Base-by-base conservation (phyloP, 768 basidiomycete genomes). In the Xerocomellus amylosporus region DNA sequence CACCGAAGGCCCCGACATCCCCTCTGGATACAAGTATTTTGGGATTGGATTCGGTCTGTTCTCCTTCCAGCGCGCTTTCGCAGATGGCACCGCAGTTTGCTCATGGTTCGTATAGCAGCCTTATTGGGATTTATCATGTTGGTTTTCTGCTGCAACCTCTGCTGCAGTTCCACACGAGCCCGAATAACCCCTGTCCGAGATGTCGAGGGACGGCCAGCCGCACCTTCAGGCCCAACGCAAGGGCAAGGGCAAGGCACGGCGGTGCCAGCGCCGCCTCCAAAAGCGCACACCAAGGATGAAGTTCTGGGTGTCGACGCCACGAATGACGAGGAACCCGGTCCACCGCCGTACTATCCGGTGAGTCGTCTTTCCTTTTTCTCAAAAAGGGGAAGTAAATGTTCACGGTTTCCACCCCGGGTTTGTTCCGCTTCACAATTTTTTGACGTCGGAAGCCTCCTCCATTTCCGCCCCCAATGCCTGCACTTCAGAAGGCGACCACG, bases 311-410 rank as follows among this genome's bases (percentile, higher is more conserved):
- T 17, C 8, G 8, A 7, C 8, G 17, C 28, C 8, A 1, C n/a
- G 4, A 20, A 30, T 5, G 55, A 55, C 10, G 20, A n/a, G 17
- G 55, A 49, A 14, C 22, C 5, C 2, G 9, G 28, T 19, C 28
- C 56, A 12, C 57, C 56, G 20, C 57, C 57, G 4, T 58, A 43
- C 19, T 58, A 51, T 52, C 57, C 46, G 12, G 57, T 58, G 17
- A 44, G 49, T 46, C n/a, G 4, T 30, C 17, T 7, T 17, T 2
- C 4, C 20, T 20, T 12, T 5, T 13, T 30, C 30, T 28, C 2
- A n/a, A 8, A 14, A 31, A 15, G 8, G 22, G 17, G 10, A 34
- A 5, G 6, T 7, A 20, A n/a, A 26, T 2, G 30, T 20, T 55
- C 7, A 55, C 30, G 19, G 2, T 20, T n/a, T 20, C 42, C 7